Evolutionary conservation across 1,139 yeast genomes (phyloP).

Genomic region (Torulaspora globosa): DNA sequence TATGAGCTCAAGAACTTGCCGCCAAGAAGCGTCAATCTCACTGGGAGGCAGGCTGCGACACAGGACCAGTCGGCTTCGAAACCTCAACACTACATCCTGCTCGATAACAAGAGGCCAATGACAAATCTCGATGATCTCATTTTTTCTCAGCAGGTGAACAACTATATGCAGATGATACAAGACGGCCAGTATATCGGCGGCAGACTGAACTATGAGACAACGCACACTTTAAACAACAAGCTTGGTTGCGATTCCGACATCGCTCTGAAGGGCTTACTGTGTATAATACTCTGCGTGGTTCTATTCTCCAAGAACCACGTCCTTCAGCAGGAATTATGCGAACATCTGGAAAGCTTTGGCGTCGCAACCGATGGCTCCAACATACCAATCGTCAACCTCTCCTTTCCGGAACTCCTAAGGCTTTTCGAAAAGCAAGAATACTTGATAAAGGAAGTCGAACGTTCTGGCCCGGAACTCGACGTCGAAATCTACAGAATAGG

Average conservation of each 20-base stretch:
- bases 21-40: conserved; percentile 10
- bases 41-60: background rate
- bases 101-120: conserved; percentile 19
- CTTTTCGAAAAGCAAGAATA: conserved; percentile 27
- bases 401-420: conserved; percentile 26
- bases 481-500: conserved; percentile 28
- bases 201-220: conserved; percentile 15
- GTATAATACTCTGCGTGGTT: conserved; percentile 23
- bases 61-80: conserved; percentile 11
- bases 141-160: conserved; percentile 15
- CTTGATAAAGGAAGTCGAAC: conserved; percentile 22
- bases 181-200: conserved; percentile 24
- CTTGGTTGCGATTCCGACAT: conserved; percentile 22
- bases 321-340: conserved; percentile 27
- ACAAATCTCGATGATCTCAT: conserved; percentile 20
- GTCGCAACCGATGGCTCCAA: conserved; percentile 28
- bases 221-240: conserved; percentile 17
- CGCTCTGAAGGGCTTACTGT: conserved; percentile 27
- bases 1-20: conserved; percentile 24
- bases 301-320: conserved; percentile 32
- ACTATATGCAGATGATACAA: conserved; percentile 18
- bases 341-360: conserved; percentile 27
- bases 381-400: conserved; percentile 27
- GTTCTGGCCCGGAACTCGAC: conserved; percentile 25
- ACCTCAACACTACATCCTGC: conserved; percentile 26